Evolutionary conservation across 2,329 filamentous ascomycete genomes (phyloP), one percentile per base, ranked within the genome.

Genomic region (Macrophomina pseudophaseolina): DNA sequence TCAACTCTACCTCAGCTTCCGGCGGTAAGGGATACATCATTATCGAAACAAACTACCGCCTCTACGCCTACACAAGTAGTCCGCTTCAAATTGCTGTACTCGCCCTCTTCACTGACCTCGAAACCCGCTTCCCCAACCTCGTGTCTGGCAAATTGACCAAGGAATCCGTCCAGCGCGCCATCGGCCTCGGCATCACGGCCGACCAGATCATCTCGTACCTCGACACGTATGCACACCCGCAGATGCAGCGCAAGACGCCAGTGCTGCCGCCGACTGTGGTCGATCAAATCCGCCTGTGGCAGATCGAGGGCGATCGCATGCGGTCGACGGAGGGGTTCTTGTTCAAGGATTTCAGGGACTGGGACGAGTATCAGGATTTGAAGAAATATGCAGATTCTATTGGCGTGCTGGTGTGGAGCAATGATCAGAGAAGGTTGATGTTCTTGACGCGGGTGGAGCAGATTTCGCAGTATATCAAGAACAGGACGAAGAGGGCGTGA

Each of bases 201-300:
- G 91, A 97, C 72, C 95, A 99, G 77, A 97, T 99, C 77, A 94
- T 99, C 73, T 89, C 90, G 18, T 99, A 98, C 80, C 88, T 99
- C 1, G 89, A 90, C 7, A 91, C 92, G 4, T 94, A 99, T 80
- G 95, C 95, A 0, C 95, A 99, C 80, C 93, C 96, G 52, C 92
- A 98, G 78, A 93, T 99, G 87, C 89, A 91, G 72, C 90, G 91
- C 69, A 84, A 87, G 51, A 35, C n/a, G 23, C 91, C 94, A 1
- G 87, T 97, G 16, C 85, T 99, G 1, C 95, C 96, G 1, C 94
- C 95, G 0, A 98, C 96, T 0, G 95, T 99, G 16, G 92, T 97
- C 69, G 95, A 99, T 79, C 95, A 99, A 82, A 97, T 99, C 73
- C 87, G 94, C 2, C 87, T 99, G 23, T 99, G 95, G 95, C 94